Percentiles rank a stretch among this genome's conserved stretches.
phyloP scores from a whole-genome alignment of 306 rosid species.

The Gastrolobium villosum region DNA sequence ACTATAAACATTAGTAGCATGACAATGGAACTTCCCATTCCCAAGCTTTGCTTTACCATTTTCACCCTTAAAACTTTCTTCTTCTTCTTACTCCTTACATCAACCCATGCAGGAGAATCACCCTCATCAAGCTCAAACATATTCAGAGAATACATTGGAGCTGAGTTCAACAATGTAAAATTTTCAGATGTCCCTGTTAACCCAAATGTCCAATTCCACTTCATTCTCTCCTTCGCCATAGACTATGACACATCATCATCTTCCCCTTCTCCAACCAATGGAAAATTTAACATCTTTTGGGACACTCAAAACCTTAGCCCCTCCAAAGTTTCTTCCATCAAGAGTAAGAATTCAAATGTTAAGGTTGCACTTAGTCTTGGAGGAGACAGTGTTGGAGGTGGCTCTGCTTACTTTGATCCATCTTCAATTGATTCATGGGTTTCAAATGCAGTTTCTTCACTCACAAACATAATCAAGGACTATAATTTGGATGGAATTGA shows the following conservation, averaged over 20 bases:
- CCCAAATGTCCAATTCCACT: conserved; percentile 71
- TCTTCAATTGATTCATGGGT: conserved; percentile 79
- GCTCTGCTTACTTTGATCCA: conserved; percentile 61
- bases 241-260: conserved; percentile 75
- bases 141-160: conserved; percentile 87
- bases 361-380: conserved; percentile 80
- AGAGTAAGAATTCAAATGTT: conserved; percentile 65
- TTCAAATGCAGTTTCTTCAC: conserved; percentile 79
- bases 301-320: conserved; percentile 71
- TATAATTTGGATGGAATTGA: conserved; percentile 78
- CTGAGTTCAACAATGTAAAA: conserved; percentile 68
- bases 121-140: conserved; percentile 54
- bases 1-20: background rate
- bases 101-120: conserved; percentile 38
- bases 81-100: conserved; percentile 11
- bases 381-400: conserved; percentile 60
- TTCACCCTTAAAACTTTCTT: conserved; percentile 48
- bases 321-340: conserved; percentile 71
- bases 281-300: conserved; percentile 78
- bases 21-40: conserved; percentile 49
- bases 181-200: conserved; percentile 76
- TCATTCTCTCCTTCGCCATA: conserved; percentile 82
- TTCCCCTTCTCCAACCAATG: conserved; percentile 70
- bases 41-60: conserved; percentile 45
- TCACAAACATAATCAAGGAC: conserved; percentile 68